Evolutionary conservation across 163 green algal genomes (phyloP).

Genomic region (Scenedesmus sp.): DNA sequence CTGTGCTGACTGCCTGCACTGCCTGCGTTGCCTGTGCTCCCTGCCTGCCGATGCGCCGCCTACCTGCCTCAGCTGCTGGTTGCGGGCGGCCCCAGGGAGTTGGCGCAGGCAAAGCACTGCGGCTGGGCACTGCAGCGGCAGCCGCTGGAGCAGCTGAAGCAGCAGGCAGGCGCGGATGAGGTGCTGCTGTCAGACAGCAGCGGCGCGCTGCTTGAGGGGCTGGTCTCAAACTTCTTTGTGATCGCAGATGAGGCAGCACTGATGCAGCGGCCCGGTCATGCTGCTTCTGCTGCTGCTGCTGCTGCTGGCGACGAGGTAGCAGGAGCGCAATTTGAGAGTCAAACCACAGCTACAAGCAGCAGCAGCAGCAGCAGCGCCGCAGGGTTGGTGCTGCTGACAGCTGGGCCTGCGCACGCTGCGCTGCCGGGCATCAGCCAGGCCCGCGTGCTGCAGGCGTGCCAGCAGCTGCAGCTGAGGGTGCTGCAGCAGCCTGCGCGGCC

Average conservation of each 20-base stretch:
- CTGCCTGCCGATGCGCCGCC: background rate
- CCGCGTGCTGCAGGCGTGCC: constrained; percentile 54
- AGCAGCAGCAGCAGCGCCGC: background rate
- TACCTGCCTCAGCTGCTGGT: constrained; percentile 9
- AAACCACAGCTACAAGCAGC: constrained; percentile 1
- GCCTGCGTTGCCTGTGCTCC: background rate
- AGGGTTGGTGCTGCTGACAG: constrained; percentile 32
- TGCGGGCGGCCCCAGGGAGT: constrained; percentile 1
- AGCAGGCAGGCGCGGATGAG: constrained; percentile 45
- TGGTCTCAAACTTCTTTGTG: constrained; percentile 62
- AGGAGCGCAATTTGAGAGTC: background rate
- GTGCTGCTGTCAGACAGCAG: constrained; percentile 53
- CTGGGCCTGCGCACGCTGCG: background rate
- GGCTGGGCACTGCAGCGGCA: constrained; percentile 41
- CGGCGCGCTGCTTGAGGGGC: constrained; percentile 57
- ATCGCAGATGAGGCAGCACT: constrained; percentile 37
- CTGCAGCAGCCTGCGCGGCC: constrained; percentile 27
- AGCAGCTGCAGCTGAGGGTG: constrained; percentile 42
- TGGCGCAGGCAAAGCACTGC: constrained; percentile 38
- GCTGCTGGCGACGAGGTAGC: background rate
- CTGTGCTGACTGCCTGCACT: background rate
- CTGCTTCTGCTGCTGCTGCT: background rate
- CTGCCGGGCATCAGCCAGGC: constrained; percentile 51
- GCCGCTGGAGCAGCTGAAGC: constrained; percentile 44
- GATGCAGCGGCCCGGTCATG: too few species aligned